A percentile compares a stretch with the other conserved stretches of the same genome.
Evolutionary conservation across 306 rosid genomes (phyloP).

Genomic region (Prunus mume): DNA sequence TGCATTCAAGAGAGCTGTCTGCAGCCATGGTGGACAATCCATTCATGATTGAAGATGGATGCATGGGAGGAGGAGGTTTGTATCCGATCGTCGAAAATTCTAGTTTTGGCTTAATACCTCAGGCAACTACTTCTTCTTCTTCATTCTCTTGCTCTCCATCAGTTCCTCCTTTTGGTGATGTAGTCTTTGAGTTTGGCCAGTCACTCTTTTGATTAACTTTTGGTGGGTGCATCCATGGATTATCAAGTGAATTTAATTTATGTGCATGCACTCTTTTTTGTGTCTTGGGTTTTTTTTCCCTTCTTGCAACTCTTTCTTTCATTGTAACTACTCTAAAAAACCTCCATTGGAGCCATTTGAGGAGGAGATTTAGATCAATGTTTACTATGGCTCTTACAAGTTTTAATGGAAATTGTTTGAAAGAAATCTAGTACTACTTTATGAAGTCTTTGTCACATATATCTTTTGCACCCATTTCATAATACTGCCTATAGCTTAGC

Average conservation of each 20-base stretch:
- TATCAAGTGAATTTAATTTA: not conserved
- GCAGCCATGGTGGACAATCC: slow-evolving; percentile 42
- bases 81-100: slow-evolving; percentile 45
- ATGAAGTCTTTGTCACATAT: not conserved
- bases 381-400: not conserved
- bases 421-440: not conserved
- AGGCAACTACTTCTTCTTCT: slow-evolving; percentile 14
- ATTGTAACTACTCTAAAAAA: slow-evolving; percentile 31
- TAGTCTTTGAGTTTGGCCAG: slow-evolving; percentile 48
- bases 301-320: slow-evolving; percentile 28
- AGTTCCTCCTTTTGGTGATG: slow-evolving; percentile 51
- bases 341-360: slow-evolving; percentile 26
- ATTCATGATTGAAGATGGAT: slow-evolving; percentile 47
- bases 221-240: not conserved
- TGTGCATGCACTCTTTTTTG: slow-evolving; percentile 24
- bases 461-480: not conserved
- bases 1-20: slow-evolving; percentile 61
- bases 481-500: not conserved
- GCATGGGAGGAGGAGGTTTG: slow-evolving; percentile 42
- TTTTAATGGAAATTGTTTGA: slow-evolving; percentile 17
- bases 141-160: slow-evolving; percentile 54
- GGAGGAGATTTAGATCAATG: slow-evolving; percentile 2
- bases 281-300: not conserved
- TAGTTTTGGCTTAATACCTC: slow-evolving; percentile 38
- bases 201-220: slow-evolving; percentile 43